Evolutionary conservation across 768 basidiomycete species (phyloP).

Genomic region (Rossbeevera mucosa): DNA sequence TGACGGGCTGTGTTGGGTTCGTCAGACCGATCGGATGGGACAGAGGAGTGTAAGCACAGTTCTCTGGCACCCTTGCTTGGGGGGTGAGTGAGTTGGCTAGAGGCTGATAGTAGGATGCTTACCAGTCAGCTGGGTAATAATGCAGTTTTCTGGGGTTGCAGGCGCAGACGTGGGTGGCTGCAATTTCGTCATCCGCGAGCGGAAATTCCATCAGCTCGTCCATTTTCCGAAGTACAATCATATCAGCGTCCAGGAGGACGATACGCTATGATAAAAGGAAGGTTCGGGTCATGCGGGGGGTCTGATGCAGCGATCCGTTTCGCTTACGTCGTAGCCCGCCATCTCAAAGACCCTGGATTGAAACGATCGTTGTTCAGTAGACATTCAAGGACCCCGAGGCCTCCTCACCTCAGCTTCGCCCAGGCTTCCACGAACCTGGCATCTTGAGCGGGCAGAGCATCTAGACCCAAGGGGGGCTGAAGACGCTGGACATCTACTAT

Average conservation of each 20-base stretch:
- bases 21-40: conserved; percentile 42
- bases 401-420: conserved; percentile 52
- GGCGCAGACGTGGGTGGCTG: conserved; percentile 85
- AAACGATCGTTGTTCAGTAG: not conserved
- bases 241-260: conserved; percentile 83
- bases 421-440: conserved; percentile 59
- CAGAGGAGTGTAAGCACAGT: conserved; percentile 74
- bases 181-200: conserved; percentile 69
- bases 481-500: conserved; percentile 59
- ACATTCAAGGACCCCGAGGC: not conserved
- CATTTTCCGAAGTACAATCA: conserved; percentile 81
- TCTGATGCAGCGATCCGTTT: conserved; percentile 6
- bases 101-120: conserved; percentile 8
- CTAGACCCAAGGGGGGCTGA: conserved; percentile 42
- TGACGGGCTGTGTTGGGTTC: conserved; percentile 39
- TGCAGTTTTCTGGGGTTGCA: conserved; percentile 85
- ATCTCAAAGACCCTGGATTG: conserved; percentile 54
- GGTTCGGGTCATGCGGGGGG: not conserved
- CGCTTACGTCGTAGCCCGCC: conserved; percentile 56
- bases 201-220: conserved; percentile 60
- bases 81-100: not conserved
- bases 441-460: conserved; percentile 35
- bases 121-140: conserved; percentile 92
- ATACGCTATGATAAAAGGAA: conserved; percentile 48
- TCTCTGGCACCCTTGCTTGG: conserved; percentile 73